Evolutionary conservation across 148 eudicot species (phyloP), one percentile per base, ranked within the genome.

Genomic region (Spergularia marina): DNA sequence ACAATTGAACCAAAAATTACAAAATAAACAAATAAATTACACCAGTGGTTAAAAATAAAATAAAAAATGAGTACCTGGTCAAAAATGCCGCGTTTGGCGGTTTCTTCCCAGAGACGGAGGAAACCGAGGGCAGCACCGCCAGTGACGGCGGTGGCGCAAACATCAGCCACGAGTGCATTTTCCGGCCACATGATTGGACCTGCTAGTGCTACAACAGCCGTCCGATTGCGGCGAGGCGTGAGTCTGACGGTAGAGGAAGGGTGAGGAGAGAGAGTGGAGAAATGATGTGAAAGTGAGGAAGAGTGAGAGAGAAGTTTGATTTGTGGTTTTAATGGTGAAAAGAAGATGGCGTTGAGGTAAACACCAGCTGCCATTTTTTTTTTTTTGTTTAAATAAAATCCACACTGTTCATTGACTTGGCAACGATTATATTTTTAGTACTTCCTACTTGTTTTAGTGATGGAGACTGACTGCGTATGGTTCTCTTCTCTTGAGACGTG

Each of bases 181-280:
- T 15, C 58, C 39, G 76, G 76, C 69, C 56, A 74, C 76, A 74
- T 74, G 25, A 62, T 74, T 16, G 68, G 58, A 68, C 70, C 70
- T 11, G 39, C 40, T 47, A 12, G 20, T 47, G 68, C 20, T 9
- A 11, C 44, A 4, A 60, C 76, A 53, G 76, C 44, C 21, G 59
- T 62, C 69, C 58, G 69, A 64, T 63, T 74, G 5, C 59, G 12
- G 1, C 10, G 30, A 25, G 41, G 16, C 63, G 3, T 17, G 10
- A 34, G 17, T 63, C 30, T 23, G 7, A 41, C 39, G 39, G 55
- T 18, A 10, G 21, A 23, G 36, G 72, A 68, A 54, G 12, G 52
- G 18, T 16, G 16, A 1, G 30, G 18, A 53, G 72, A 53, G n/a
- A 11, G 65, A 61, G 39, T 61, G 5, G 23, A 57, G 3, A n/a